phyloP scores from a whole-genome alignment of 1,139 yeast species.

The Sugiyamaella japonica region DNA sequence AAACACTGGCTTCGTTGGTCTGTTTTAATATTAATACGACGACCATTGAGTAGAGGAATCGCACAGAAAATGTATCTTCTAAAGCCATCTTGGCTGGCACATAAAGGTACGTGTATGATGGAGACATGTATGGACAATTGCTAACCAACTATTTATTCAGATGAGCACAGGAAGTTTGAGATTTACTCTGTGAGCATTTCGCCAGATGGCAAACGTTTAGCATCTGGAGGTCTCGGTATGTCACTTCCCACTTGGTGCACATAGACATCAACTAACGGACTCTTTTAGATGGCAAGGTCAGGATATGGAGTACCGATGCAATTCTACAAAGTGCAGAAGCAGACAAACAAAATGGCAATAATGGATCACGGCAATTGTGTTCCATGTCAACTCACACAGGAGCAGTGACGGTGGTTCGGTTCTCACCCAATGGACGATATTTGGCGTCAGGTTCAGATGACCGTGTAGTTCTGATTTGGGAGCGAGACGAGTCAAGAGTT shows the following conservation, averaged over 20 bases:
- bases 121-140: not conserved
- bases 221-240: conserved; percentile 78
- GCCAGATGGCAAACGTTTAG: conserved; percentile 78
- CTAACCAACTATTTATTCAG: conserved; percentile 44
- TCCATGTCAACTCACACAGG: conserved; percentile 53
- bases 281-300: conserved; percentile 74
- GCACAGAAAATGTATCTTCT: conserved; percentile 62
- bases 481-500: conserved; percentile 65
- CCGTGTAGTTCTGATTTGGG: conserved; percentile 89
- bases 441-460: conserved; percentile 96
- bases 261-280: too few relatives aligned
- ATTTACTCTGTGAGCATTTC: conserved; percentile 82
- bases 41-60: too few relatives aligned
- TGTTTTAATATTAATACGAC: too few relatives aligned
- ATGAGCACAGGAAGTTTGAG: conserved; percentile 78
- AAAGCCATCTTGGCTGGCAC: conserved; percentile 84
- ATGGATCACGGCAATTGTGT: conserved; percentile 36
- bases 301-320: conserved; percentile 81
- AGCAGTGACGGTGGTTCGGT: conserved; percentile 89
- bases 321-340: conserved; percentile 44
- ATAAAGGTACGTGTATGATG: conserved; percentile 50
- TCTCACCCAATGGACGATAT: conserved; percentile 88
- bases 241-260: not conserved
- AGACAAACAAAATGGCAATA: conserved; percentile 21
- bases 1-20: too few relatives aligned